Base-by-base conservation (phyloP, 2,329 filamentous ascomycete genomes). In the Trichoderma sp. region DNA sequence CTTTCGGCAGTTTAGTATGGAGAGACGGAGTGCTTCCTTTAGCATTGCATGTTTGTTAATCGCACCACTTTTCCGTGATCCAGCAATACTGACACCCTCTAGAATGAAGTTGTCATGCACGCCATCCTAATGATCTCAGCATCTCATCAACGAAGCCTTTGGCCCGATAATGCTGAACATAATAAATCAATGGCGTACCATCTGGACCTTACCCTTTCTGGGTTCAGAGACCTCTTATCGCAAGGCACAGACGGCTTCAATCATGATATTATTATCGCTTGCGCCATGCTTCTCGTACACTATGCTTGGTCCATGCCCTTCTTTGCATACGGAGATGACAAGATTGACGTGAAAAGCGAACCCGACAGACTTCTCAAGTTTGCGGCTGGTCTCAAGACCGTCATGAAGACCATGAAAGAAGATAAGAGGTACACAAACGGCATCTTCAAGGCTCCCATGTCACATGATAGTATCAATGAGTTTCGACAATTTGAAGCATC, bases 251-350 rank as follows among this genome's bases (percentile, higher is more conserved):
- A 64, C 15, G 35, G 48, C 10, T 63, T 53, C 22, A 34, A 68
- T 32, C 52, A 53, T 3, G 66, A 68, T 17, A 52, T 68, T 3
- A 29, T 68, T 15, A 54, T 68, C 10, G 59, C 66, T 17, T 67
- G 65, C 29, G 48, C 58, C 17, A 32, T 68, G 4, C n/a, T 68
- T 10, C 52, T 68, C 12, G 50, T 68, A 4, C 66, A 68, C 27
- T 68, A 64, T 27, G 66, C 66, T 35, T 68, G 66, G 66, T 68
- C 66, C 4, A 64, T 64, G 45, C 66, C 66, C 6, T 68, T 64
- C 13, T 64, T 68, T 29, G 29, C 59, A 37, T 64, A 68, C 15
- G 59, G 25, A 48, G 52, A 57, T 25, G 50, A 64, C 15, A 25
- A 48, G 12, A 64, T 50, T 19, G 59, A 34, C 19, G 29, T 64